Evolutionary conservation across 1,139 yeast genomes (phyloP).

Genomic region (Geotrichum fermentans): DNA sequence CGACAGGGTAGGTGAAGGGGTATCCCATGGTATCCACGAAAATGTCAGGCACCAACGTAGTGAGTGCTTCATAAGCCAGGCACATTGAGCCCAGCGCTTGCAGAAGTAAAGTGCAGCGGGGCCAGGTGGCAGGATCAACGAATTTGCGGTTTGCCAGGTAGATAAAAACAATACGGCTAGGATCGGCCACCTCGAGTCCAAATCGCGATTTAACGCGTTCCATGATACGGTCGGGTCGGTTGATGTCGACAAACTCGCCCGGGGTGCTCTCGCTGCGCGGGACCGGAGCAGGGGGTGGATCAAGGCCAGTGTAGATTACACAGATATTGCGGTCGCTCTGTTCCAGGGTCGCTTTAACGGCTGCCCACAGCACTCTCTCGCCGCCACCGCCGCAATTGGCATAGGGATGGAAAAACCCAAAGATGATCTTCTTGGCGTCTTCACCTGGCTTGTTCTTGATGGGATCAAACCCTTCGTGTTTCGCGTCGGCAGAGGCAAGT

Average conservation of each 20-base stretch:
- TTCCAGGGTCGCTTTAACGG: slow-evolving; percentile 65
- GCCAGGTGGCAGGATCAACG: slow-evolving; percentile 74
- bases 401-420: slow-evolving; percentile 92
- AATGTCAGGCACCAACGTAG: slow-evolving; percentile 73
- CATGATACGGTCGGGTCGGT: slow-evolving; percentile 50
- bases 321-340: slow-evolving; percentile 53
- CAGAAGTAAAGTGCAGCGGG: slow-evolving; percentile 72
- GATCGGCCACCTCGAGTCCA: slow-evolving; percentile 49
- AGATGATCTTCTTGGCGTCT: slow-evolving; percentile 44
- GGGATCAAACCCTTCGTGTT: neutral
- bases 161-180: slow-evolving; percentile 60
- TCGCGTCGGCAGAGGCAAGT: slow-evolving; percentile 14
- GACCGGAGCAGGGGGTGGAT: slow-evolving; percentile 15
- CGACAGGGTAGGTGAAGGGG: slow-evolving; percentile 64
- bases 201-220: slow-evolving; percentile 59
- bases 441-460: neutral
- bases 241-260: slow-evolving; percentile 30
- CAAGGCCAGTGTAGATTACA: slow-evolving; percentile 71
- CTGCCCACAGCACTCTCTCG: slow-evolving; percentile 94
- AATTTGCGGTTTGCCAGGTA: slow-evolving; percentile 58
- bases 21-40: slow-evolving; percentile 93
- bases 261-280: slow-evolving; percentile 3
- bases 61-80: slow-evolving; percentile 66
- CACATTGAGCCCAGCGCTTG: slow-evolving; percentile 78
- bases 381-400: slow-evolving; percentile 99